phyloP scores from a whole-genome alignment of 2,329 filamentous ascomycete species.

The Arachnopeziza araneosa region DNA sequence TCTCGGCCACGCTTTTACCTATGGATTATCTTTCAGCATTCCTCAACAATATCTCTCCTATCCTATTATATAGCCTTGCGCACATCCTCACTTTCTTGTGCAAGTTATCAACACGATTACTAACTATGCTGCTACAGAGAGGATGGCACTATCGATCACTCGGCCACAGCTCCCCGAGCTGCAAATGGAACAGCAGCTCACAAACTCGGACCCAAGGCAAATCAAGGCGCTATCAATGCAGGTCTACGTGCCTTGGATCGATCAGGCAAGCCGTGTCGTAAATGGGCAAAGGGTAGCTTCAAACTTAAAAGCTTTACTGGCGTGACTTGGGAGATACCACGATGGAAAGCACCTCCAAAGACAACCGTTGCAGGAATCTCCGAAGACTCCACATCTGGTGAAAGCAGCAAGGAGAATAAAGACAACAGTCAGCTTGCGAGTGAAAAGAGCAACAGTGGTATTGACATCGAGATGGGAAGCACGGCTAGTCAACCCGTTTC shows the following conservation, averaged over 20 bases:
- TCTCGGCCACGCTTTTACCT: not conserved
- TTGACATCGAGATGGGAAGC: slow-evolving; percentile 56
- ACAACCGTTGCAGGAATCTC: slow-evolving; percentile 39
- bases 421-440: slow-evolving; percentile 51
- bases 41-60: not conserved
- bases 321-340: slow-evolving; percentile 70
- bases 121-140: slow-evolving; percentile 40
- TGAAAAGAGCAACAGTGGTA: slow-evolving; percentile 52
- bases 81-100: not conserved
- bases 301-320: slow-evolving; percentile 90
- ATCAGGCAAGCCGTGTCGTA: slow-evolving; percentile 84
- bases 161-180: slow-evolving; percentile 37
- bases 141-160: slow-evolving; percentile 57
- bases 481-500: slow-evolving; percentile 34
- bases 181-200: slow-evolving; percentile 45
- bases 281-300: slow-evolving; percentile 81
- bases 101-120: not conserved
- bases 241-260: slow-evolving; percentile 90
- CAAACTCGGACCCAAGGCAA: slow-evolving; percentile 93
- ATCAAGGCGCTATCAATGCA: slow-evolving; percentile 95
- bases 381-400: slow-evolving; percentile 40
- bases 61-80: not conserved
- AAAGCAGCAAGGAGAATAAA: slow-evolving; percentile 60
- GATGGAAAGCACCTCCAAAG: slow-evolving; percentile 74
- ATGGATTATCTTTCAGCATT: not conserved